These are phyloP conservation scores for Backusella parvicylindrica DNA, from an alignment of 192 early-diverging fungal genomes.

Conservation along the genomic window DNA sequence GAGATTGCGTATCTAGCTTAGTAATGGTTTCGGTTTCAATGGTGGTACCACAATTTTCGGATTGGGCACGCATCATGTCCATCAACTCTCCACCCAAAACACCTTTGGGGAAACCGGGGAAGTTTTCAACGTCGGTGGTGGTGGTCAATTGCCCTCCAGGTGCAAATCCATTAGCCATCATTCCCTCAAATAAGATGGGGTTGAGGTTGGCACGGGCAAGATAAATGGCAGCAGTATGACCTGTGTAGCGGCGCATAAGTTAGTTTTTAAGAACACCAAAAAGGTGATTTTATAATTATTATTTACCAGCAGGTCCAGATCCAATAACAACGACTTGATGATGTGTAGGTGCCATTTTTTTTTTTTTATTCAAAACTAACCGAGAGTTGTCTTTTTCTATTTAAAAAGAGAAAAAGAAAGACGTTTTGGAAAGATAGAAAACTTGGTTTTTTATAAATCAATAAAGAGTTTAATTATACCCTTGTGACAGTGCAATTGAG, in stretches of 20 bases:
- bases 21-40: constrained; percentile 89
- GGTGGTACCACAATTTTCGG: constrained; percentile 76
- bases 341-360: constrained; percentile 36
- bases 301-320: constrained; percentile 84
- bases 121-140: constrained; percentile 96
- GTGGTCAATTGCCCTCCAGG: constrained; percentile 78
- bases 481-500: background rate
- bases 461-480: background rate
- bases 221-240: constrained; percentile 96
- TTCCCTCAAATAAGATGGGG: constrained; percentile 94
- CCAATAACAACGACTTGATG: constrained; percentile 73
- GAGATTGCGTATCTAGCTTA: constrained; percentile 70
- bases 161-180: constrained; percentile 83
- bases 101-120: constrained; percentile 93
- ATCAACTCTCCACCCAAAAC: constrained; percentile 84
- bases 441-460: background rate
- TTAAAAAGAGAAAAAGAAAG: background rate
- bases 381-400: background rate
- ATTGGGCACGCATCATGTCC: constrained; percentile 83
- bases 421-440: background rate
- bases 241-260: constrained; percentile 4
- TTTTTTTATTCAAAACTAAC: too few relatives aligned
- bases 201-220: constrained; percentile 88
- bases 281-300: background rate
- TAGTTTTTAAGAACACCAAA: background rate